Evolutionary conservation across 1,139 yeast species (phyloP).

Genomic region (Saccharomyces uvarum): DNA sequence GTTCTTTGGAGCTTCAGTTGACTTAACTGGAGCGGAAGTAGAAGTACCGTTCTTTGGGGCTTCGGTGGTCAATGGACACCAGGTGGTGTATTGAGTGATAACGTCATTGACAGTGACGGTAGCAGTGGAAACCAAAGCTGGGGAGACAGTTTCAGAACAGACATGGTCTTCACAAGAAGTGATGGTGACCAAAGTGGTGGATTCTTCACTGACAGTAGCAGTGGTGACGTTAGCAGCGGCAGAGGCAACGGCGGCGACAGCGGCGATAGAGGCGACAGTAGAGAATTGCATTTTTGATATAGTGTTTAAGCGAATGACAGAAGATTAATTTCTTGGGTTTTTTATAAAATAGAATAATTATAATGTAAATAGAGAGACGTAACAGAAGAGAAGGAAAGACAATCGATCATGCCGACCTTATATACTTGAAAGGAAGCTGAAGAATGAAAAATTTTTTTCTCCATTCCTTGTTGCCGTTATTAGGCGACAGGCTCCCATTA

Average conservation of each 20-base stretch:
- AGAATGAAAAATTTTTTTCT: constrained; percentile 40
- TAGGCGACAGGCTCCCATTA: constrained; percentile 90
- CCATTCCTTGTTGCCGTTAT: constrained; percentile 90
- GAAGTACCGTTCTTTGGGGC: constrained; percentile 8
- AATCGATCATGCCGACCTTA: constrained; percentile 94
- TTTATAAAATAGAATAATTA: constrained; percentile 31
- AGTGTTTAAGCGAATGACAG: constrained; percentile 15
- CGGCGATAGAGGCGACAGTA: constrained; percentile 26
- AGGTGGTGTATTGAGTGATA: constrained; percentile 28
- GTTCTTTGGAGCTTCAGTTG: constrained; percentile 2
- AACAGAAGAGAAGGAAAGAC: constrained; percentile 87
- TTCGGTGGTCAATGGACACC: constrained; percentile 20
- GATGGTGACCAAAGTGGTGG: constrained; percentile 39
- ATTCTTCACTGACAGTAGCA: constrained; percentile 28
- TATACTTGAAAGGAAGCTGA: constrained; percentile 98
- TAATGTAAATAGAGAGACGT: constrained; percentile 66
- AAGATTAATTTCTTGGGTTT: constrained; percentile 19
- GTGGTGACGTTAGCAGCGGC: constrained; percentile 28
- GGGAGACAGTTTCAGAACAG: constrained; percentile 20
- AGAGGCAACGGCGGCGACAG: constrained; percentile 28
- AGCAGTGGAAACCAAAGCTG: constrained; percentile 11
- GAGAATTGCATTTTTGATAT: constrained; percentile 27
- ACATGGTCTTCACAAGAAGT: constrained; percentile 37
- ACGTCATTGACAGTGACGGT: constrained; percentile 18
- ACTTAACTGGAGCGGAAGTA: constrained; percentile 6